Conservation (phyloP, 1,284 basidiomycete genomes). For the Schizophyllum amplum region DNA sequence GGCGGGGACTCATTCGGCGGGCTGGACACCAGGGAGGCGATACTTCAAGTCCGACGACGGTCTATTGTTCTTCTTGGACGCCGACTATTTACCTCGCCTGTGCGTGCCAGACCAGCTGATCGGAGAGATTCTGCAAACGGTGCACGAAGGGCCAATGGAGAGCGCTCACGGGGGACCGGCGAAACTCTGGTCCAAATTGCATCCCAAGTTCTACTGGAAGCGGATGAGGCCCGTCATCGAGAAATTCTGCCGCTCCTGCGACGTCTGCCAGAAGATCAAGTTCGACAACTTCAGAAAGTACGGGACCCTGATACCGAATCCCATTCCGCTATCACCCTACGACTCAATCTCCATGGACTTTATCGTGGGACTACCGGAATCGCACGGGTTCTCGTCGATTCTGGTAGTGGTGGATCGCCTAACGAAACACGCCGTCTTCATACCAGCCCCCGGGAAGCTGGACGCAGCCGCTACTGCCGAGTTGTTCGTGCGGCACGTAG, state of each 20-base stretch:
- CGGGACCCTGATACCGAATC: slow-evolving; percentile 10
- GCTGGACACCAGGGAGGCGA: not conserved
- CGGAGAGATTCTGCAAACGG: slow-evolving; percentile 3
- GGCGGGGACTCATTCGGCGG: no score
- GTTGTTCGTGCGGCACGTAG: slow-evolving; percentile 14
- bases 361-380: slow-evolving; percentile 21
- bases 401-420: slow-evolving; percentile 25
- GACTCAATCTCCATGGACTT: slow-evolving; percentile 15
- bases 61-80: slow-evolving; percentile 9
- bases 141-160: slow-evolving; percentile 7
- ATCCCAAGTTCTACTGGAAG: slow-evolving; percentile 23
- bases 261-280: slow-evolving; percentile 27
- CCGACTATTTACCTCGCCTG: slow-evolving; percentile 6
- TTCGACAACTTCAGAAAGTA: slow-evolving; percentile 10
- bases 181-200: not conserved
- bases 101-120: slow-evolving; percentile 6
- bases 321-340: slow-evolving; percentile 14
- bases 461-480: slow-evolving; percentile 9
- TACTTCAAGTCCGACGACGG: slow-evolving; percentile 6
- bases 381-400: slow-evolving; percentile 20
- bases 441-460: slow-evolving; percentile 18
- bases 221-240: slow-evolving; percentile 21
- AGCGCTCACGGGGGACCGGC: slow-evolving; percentile 4
- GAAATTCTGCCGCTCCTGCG: slow-evolving; percentile 27
- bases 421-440: slow-evolving; percentile 33